Percentiles rank a stretch among this genome's conserved stretches.
phyloP scores from a whole-genome alignment of 768 basidiomycete genomes.

The Russula ochroleuca region DNA sequence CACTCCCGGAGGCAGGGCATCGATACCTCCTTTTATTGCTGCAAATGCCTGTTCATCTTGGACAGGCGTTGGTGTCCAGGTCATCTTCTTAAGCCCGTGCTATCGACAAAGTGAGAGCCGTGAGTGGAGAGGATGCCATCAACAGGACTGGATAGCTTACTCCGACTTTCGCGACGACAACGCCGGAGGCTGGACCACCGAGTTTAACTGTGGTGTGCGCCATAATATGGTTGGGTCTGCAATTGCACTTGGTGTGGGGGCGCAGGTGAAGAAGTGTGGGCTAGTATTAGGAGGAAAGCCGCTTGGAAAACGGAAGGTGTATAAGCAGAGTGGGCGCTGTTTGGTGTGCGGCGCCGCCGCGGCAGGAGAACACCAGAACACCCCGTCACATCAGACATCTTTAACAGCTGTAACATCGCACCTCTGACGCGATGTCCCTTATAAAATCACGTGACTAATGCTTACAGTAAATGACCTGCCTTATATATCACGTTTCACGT shows the following conservation, averaged over 20 bases:
- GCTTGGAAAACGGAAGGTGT: not conserved
- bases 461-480: no score
- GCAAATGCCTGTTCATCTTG: conserved; percentile 59
- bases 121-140: not conserved
- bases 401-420: no score
- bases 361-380: no score
- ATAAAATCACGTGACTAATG: no score
- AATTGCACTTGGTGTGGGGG: not conserved
- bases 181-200: conserved; percentile 38
- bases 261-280: not conserved
- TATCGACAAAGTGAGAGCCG: conserved; percentile 27
- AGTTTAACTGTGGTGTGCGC: conserved; percentile 34
- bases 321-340: not conserved
- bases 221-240: conserved; percentile 29
- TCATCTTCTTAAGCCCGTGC: conserved; percentile 57
- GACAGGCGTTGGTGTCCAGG: conserved; percentile 45
- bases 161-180: conserved; percentile 41
- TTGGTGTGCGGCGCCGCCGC: no score
- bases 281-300: not conserved
- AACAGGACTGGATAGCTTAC: conserved; percentile 31
- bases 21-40: conserved; percentile 51
- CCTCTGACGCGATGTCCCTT: no score
- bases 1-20: conserved; percentile 40
- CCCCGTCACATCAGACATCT: no score
- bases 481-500: no score